Percentiles rank a stretch among this genome's conserved stretches.
phyloP scores from a whole-genome alignment of 805 yeast species.

The Candida stauntonica region DNA sequence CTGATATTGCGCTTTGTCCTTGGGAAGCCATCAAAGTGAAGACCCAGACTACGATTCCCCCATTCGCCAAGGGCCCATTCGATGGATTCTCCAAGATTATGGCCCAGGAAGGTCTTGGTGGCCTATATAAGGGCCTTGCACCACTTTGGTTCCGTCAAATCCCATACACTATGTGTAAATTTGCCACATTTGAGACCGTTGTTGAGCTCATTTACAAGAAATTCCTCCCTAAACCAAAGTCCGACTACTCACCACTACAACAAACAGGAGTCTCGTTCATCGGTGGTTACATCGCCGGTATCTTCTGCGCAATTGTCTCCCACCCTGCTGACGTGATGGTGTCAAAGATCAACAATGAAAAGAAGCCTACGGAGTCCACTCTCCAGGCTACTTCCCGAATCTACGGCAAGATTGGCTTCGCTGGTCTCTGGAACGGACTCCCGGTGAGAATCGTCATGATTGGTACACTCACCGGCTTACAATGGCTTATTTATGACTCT shows the following conservation, averaged over 20 bases:
- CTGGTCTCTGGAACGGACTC: slow-evolving; percentile 92
- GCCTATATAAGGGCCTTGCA: slow-evolving; percentile 81
- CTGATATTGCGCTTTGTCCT: slow-evolving; percentile 88
- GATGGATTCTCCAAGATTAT: slow-evolving; percentile 66
- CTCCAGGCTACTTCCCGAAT: slow-evolving; percentile 69
- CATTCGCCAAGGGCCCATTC: slow-evolving; percentile 58
- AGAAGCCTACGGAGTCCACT: slow-evolving; percentile 57
- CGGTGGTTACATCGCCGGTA: slow-evolving; percentile 97
- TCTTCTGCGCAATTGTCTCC: slow-evolving; percentile 90
- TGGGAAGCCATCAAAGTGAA: slow-evolving; percentile 92
- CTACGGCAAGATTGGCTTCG: slow-evolving; percentile 82
- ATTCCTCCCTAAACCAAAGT: slow-evolving; percentile 62
- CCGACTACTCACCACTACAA: slow-evolving; percentile 62
- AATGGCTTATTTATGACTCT: slow-evolving; percentile 95
- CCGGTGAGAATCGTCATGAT: slow-evolving; percentile 94
- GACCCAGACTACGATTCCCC: slow-evolving; percentile 91
- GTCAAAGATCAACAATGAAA: slow-evolving; percentile 79
- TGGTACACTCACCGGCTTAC: slow-evolving; percentile 95
- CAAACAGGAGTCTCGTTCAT: slow-evolving; percentile 94
- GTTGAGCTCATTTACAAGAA: slow-evolving; percentile 73
- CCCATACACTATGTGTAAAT: slow-evolving; percentile 98
- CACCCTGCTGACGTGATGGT: slow-evolving; percentile 99
- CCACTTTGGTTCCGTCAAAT: slow-evolving; percentile 97
- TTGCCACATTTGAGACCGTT: slow-evolving; percentile 89
- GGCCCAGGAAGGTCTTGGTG: slow-evolving; percentile 64